Evolutionary conservation across 1,139 yeast genomes (phyloP).

Genomic region (Yamadazyma atlantica): DNA sequence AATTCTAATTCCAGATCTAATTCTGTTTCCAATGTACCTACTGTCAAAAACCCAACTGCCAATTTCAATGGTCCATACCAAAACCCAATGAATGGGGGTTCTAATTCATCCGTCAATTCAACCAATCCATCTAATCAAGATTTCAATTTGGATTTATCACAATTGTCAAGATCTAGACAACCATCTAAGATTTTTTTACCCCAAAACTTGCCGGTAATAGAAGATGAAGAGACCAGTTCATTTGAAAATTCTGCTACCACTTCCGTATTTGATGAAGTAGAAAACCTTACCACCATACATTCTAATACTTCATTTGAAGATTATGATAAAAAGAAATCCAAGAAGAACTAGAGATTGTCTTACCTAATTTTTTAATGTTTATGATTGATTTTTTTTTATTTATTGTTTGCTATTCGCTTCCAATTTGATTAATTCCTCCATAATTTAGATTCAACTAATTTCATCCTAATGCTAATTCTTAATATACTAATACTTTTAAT

Average conservation of each 20-base stretch:
- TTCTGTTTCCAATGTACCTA: neutral
- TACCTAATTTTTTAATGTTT: conserved; percentile 6
- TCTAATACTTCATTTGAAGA: conserved; percentile 16
- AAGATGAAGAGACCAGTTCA: conserved; percentile 30
- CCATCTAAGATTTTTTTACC: conserved; percentile 25
- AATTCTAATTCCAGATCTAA: conserved; percentile 1
- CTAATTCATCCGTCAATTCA: too few relatives aligned
- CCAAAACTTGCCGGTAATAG: conserved; percentile 16
- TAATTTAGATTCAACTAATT: neutral
- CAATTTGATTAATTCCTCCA: too few relatives aligned
- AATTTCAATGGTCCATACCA: conserved; percentile 9
- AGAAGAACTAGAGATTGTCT: conserved; percentile 7
- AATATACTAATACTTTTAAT: conserved; percentile 7
- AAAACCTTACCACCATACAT: conserved; percentile 15
- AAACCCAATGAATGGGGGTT: too few relatives aligned
- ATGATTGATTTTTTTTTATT: conserved; percentile 2
- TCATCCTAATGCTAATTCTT: neutral
- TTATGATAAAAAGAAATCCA: conserved; percentile 13
- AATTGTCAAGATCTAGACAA: conserved; percentile 33
- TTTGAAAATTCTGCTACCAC: conserved; percentile 40
- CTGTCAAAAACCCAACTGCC: neutral
- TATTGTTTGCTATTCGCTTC: neutral
- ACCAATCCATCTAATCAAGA: too few relatives aligned
- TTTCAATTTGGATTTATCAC: conserved; percentile 26
- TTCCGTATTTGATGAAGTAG: conserved; percentile 37